Percentiles rank a stretch among this genome's conserved stretches.
Conservation (phyloP, 1,284 basidiomycete species). For the Microbotryum scabiosae region DNA sequence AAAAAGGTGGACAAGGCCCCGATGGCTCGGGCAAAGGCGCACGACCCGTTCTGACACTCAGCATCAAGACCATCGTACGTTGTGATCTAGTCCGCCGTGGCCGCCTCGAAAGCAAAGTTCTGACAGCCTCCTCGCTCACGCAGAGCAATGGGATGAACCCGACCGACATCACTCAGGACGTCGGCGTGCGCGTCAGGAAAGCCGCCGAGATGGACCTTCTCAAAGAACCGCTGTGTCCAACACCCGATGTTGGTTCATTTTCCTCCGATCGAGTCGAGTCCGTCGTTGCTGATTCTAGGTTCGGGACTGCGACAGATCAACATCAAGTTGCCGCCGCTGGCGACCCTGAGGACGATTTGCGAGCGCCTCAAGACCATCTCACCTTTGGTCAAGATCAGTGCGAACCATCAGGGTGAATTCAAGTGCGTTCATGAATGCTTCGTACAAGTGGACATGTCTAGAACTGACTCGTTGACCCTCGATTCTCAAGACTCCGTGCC, state of each 20-base stretch:
- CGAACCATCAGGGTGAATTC: slow-evolving; percentile 24
- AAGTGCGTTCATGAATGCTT: slow-evolving; percentile 1
- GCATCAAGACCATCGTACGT: slow-evolving; percentile 31
- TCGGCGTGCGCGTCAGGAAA: slow-evolving; percentile 38
- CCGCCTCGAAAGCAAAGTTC: neutral
- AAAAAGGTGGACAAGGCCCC: slow-evolving; percentile 30
- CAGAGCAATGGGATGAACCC: slow-evolving; percentile 29
- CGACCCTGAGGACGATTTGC: slow-evolving; percentile 35
- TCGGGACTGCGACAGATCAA: slow-evolving; percentile 23
- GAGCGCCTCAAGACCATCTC: slow-evolving; percentile 37
- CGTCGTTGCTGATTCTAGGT: neutral
- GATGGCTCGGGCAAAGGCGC: slow-evolving; percentile 18
- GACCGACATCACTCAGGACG: slow-evolving; percentile 37
- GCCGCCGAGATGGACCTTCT: slow-evolving; percentile 35
- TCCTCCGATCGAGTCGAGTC: neutral
- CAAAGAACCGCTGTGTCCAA: slow-evolving; percentile 38
- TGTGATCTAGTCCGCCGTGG: neutral
- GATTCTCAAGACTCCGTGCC: slow-evolving; percentile 13
- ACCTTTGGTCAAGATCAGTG: slow-evolving; percentile 16
- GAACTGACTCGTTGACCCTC: neutral
- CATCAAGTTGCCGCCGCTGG: slow-evolving; percentile 36
- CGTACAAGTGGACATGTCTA: neutral
- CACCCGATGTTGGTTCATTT: slow-evolving; percentile 33
- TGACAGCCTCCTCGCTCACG: neutral
- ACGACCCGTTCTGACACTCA: slow-evolving; percentile 36